A percentile compares a stretch with the other conserved stretches of the same genome.
These are phyloP conservation scores for Fusarium oligoseptatum DNA, from an alignment of 2,329 filamentous ascomycete genomes.

Conservation along the genomic window DNA sequence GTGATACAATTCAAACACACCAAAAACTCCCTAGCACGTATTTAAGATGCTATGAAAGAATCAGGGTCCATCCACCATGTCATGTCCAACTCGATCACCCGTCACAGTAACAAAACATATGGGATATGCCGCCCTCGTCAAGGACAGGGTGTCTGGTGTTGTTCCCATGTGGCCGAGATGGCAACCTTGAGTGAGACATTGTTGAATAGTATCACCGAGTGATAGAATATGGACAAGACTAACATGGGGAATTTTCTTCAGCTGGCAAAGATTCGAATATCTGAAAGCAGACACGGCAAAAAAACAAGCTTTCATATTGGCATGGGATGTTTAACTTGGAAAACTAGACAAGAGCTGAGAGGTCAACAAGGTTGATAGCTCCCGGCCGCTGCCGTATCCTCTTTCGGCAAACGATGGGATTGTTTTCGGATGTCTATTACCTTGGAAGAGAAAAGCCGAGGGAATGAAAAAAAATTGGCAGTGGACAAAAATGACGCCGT, in stretches of 20 bases:
- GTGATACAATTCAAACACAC: conserved; percentile 1
- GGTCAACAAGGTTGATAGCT: neutral
- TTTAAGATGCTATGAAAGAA: conserved; percentile 1
- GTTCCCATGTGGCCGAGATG: conserved; percentile 30
- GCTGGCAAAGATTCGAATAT: neutral
- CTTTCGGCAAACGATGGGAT: neutral
- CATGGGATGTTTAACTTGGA: neutral
- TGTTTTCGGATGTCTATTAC: conserved; percentile 4
- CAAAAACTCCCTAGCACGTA: neutral
- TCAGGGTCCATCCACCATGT: conserved; percentile 40
- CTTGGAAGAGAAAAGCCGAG: conserved; percentile 18
- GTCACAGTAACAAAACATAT: conserved; percentile 1
- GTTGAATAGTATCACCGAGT: neutral
- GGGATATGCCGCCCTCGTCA: conserved; percentile 5
- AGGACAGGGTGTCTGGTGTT: conserved; percentile 41
- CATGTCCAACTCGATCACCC: conserved; percentile 17
- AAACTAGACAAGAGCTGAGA: neutral
- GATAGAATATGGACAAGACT: neutral
- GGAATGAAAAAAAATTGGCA: too few species aligned
- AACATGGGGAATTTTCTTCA: neutral
- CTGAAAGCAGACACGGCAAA: conserved; percentile 11
- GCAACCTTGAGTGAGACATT: conserved; percentile 30
- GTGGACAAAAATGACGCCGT: conserved; percentile 41
- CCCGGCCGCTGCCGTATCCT: conserved; percentile 3
- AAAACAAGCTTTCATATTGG: neutral